Evolutionary conservation across 2,329 filamentous ascomycete species (phyloP).

Genomic region (Venturiaceae sp.): DNA sequence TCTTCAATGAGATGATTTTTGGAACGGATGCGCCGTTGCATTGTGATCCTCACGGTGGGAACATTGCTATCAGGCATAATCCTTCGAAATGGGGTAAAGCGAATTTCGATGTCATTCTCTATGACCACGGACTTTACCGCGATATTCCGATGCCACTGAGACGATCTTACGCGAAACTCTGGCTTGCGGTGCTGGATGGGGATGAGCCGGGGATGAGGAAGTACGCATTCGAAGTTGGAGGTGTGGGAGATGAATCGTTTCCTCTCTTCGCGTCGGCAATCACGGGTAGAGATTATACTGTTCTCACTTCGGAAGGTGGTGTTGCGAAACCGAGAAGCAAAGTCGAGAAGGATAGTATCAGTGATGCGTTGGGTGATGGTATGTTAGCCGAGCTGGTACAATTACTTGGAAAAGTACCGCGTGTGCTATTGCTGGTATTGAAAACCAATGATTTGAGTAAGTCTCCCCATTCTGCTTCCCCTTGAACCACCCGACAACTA

Average conservation of each 20-base stretch:
- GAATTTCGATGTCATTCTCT: slow-evolving; percentile 93
- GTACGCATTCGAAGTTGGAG: slow-evolving; percentile 82
- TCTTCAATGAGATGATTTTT: slow-evolving; percentile 99
- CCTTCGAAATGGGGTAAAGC: slow-evolving; percentile 28
- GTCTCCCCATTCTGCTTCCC: slow-evolving; percentile 14
- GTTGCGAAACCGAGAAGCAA: slow-evolving; percentile 37
- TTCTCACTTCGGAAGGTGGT: slow-evolving; percentile 44
- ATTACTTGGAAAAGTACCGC: slow-evolving; percentile 76
- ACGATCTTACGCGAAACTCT: slow-evolving; percentile 89
- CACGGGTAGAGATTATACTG: slow-evolving; percentile 80
- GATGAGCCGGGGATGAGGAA: slow-evolving; percentile 79
- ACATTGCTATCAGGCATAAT: slow-evolving; percentile 84
- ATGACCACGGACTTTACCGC: slow-evolving; percentile 94
- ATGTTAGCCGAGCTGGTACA: slow-evolving; percentile 82
- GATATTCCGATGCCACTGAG: slow-evolving; percentile 74
- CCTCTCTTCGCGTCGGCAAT: slow-evolving; percentile 94
- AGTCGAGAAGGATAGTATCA: slow-evolving; percentile 67
- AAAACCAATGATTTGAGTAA: slow-evolving; percentile 92
- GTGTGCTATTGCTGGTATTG: slow-evolving; percentile 87
- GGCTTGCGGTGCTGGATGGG: slow-evolving; percentile 88
- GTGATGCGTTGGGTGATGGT: slow-evolving; percentile 73
- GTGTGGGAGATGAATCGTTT: slow-evolving; percentile 81
- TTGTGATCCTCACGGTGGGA: slow-evolving; percentile 94
- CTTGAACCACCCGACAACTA: neutral
- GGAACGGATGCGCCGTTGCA: slow-evolving; percentile 80